These are phyloP conservation scores for Thecaphora thlaspeos DNA, from an alignment of 1,284 basidiomycete genomes.

Conservation along the genomic window DNA sequence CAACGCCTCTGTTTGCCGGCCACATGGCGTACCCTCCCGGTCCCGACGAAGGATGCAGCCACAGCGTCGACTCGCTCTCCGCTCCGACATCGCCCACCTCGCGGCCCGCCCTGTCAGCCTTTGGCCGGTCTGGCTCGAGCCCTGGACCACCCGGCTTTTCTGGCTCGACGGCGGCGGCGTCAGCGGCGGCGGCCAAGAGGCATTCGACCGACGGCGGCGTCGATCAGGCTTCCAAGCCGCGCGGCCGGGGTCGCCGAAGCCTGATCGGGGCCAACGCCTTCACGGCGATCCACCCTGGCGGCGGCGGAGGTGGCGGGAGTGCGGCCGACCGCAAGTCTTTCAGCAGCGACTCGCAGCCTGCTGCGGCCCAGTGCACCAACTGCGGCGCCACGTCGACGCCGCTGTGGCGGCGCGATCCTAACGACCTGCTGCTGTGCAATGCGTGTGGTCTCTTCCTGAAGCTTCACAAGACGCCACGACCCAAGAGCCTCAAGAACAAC, in stretches of 20 bases:
- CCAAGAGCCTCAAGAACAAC: constrained; percentile 41
- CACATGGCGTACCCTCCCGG: constrained; percentile 16
- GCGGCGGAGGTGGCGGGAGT: constrained; percentile 11
- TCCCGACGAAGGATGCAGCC: constrained; percentile 22
- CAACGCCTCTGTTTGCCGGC: constrained; percentile 20
- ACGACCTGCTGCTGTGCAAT: constrained; percentile 52
- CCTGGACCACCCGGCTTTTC: constrained; percentile 14
- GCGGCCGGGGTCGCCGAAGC: constrained; percentile 26
- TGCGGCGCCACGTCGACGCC: constrained; percentile 52
- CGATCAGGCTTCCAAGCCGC: constrained; percentile 18
- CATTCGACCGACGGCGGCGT: constrained; percentile 19
- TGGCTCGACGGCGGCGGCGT: constrained; percentile 2
- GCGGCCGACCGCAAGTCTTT: constrained; percentile 14
- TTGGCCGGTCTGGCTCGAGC: constrained; percentile 28
- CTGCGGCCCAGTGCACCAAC: constrained; percentile 47
- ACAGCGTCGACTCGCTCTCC: constrained; percentile 28
- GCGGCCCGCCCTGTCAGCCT: constrained; percentile 17
- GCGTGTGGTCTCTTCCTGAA: constrained; percentile 55
- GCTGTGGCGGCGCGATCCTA: constrained; percentile 50
- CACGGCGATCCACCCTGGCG: constrained; percentile 31
- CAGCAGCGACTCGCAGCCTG: constrained; percentile 10
- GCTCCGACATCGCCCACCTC: constrained; percentile 29
- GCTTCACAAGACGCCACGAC: constrained; percentile 53
- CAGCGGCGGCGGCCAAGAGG: constrained; percentile 15
- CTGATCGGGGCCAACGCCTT: constrained; percentile 29